Percentiles rank a stretch among this genome's conserved stretches.
Evolutionary conservation across 352 stramenopile genomes (phyloP).

Genomic region (Peronospora farinosa): DNA sequence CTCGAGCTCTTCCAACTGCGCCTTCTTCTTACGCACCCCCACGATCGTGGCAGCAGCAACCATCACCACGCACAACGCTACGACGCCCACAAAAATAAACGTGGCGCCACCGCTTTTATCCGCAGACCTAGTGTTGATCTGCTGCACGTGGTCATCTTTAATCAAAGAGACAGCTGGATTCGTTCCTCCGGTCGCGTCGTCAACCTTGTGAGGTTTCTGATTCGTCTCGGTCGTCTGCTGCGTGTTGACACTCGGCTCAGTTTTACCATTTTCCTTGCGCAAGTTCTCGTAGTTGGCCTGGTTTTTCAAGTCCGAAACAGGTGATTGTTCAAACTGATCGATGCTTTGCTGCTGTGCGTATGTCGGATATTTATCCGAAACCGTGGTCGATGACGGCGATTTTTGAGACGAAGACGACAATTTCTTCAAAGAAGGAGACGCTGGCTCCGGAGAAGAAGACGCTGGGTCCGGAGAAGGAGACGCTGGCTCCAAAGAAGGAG

Average conservation of each 20-base stretch:
- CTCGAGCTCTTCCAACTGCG: conserved; percentile 47
- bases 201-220: too few relatives aligned
- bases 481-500: conserved; percentile 17
- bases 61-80: conserved; percentile 29
- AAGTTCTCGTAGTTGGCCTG: conserved; percentile 19
- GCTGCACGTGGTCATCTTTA: conserved; percentile 26
- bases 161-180: conserved; percentile 12
- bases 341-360: conserved; percentile 7
- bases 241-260: conserved; percentile 1
- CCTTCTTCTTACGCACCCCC: conserved; percentile 65
- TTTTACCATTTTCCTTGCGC: conserved; percentile 18
- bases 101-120: conserved; percentile 4
- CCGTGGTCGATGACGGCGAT: background rate
- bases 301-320: conserved; percentile 7
- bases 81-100: conserved; percentile 32
- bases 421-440: too few relatives aligned
- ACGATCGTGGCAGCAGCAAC: conserved; percentile 52
- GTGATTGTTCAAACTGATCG: conserved; percentile 8
- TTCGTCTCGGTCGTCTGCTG: conserved; percentile 12
- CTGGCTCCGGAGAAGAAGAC: background rate
- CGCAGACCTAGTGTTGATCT: conserved; percentile 32
- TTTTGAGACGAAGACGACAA: conserved; percentile 18
- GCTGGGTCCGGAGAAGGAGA: background rate
- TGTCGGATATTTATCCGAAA: conserved; percentile 11
- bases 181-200: too few relatives aligned